A percentile compares a stretch with the other conserved stretches of the same genome.
phyloP scores from a whole-genome alignment of 2,329 filamentous ascomycete genomes.

The Sclerotinia subarctica region DNA sequence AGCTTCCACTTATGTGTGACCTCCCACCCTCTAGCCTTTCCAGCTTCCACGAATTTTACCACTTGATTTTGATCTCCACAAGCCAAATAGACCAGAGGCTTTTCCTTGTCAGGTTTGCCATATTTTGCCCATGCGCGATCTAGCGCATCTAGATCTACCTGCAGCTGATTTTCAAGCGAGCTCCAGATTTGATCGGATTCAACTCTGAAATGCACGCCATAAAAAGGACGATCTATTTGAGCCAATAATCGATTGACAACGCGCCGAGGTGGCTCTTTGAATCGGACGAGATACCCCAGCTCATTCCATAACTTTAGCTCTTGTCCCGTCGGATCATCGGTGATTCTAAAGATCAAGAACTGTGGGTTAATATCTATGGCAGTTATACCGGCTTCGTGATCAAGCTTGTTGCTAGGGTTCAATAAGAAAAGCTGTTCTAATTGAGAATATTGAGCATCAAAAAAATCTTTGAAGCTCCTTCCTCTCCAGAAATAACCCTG shows the following conservation, averaged over 20 bases:
- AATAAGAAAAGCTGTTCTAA: slow-evolving; percentile 22
- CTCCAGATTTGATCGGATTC: slow-evolving; percentile 42
- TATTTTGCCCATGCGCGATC: slow-evolving; percentile 38
- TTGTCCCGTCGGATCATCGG: slow-evolving; percentile 40
- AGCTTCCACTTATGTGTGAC: slow-evolving; percentile 40
- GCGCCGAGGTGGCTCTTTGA: slow-evolving; percentile 34
- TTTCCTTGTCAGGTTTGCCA: slow-evolving; percentile 25
- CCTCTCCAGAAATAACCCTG: slow-evolving; percentile 16
- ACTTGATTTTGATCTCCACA: slow-evolving; percentile 40
- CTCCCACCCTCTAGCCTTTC: slow-evolving; percentile 38
- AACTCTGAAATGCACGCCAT: slow-evolving; percentile 41
- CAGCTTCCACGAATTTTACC: slow-evolving; percentile 36
- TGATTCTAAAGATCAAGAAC: slow-evolving; percentile 40
- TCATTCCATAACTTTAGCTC: slow-evolving; percentile 41
- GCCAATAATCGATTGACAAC: slow-evolving; percentile 32
- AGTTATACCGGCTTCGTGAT: slow-evolving; percentile 34
- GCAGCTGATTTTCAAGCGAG: slow-evolving; percentile 39
- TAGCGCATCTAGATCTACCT: slow-evolving; percentile 39
- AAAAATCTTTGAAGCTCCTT: slow-evolving; percentile 34
- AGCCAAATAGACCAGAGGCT: slow-evolving; percentile 39
- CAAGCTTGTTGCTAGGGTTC: slow-evolving; percentile 19
- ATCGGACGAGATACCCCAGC: slow-evolving; percentile 37
- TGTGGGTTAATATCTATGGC: slow-evolving; percentile 36
- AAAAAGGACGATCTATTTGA: slow-evolving; percentile 35
- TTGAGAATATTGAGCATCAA: slow-evolving; percentile 26